Base-by-base conservation (phyloP, 305 asterid species). In the Rubia peregrina region DNA sequence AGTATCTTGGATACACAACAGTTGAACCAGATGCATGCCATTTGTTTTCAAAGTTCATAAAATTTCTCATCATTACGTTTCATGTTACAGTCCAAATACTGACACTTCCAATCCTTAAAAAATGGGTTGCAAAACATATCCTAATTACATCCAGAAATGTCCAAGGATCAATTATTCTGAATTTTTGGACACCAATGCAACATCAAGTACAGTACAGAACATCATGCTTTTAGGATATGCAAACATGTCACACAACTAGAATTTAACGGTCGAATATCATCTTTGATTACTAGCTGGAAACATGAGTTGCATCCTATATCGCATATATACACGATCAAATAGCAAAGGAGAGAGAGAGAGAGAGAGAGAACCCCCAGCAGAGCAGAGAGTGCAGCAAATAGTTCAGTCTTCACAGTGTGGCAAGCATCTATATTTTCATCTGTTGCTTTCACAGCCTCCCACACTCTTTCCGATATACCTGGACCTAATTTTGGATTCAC, bases 401-500 rank as follows among this genome's bases (percentile, higher is more conserved):
- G 76, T 78, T 92, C 97, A 56, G 77, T 75, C 73, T 75, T 87
- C 81, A 90, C 79, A 2, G 78, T 71, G 67, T 43, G 79, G 72
- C 90, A 87, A 38, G 56, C 38, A 59, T 86, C 88, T 40, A 86
- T 71, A 49, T 81, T 75, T 66, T 87, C 95, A 67, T 85, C 84
- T 53, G 88, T 88, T 41, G 95, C 33, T 59, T 36, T 63, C 22
- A 92, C 59, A 10, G 98, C 95, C 14, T 87, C 90, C 83, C 84
- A 71, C 41, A 86, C 88, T 55, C 98, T 83, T 76, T 90, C 97
- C 12, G 89, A 83, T 86, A 92, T 81, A 51, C 93, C 95, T 19
- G 98, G 95, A 48, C 97, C 94, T 67, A 92, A 72, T 65, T 77
- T 74, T 7, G 98, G 98, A 71, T 86, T 85, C 8, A 82, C 92